Percentiles rank a stretch among this genome's conserved stretches.
These are phyloP conservation scores for Tricharina praecox DNA, from an alignment of 495 filamentous ascomycete species.

Conservation along the genomic window DNA sequence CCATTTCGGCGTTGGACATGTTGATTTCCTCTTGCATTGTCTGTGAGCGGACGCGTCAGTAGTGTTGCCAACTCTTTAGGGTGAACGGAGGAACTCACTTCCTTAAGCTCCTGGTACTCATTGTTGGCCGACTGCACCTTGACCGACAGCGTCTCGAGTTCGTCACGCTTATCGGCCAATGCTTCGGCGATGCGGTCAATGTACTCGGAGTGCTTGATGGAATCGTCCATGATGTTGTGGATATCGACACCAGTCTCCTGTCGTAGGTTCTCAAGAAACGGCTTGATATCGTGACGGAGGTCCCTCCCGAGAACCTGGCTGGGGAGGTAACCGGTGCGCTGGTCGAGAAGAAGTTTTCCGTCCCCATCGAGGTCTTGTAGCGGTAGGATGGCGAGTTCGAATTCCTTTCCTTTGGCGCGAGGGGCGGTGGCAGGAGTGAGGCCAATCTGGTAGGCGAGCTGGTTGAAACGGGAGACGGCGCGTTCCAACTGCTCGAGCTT, in stretches of 20 bases:
- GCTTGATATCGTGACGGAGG: constrained; percentile 62
- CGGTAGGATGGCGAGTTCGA: constrained; percentile 61
- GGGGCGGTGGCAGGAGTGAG: constrained; percentile 67
- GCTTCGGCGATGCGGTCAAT: constrained; percentile 85
- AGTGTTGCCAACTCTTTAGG: neutral
- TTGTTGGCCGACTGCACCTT: constrained; percentile 68
- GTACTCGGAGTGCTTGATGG: constrained; percentile 78
- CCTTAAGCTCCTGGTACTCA: constrained; percentile 85
- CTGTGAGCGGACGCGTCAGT: neutral
- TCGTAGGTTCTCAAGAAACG: constrained; percentile 54
- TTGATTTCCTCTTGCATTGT: constrained; percentile 6
- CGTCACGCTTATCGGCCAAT: constrained; percentile 79
- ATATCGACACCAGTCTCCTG: constrained; percentile 81
- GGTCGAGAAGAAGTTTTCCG: constrained; percentile 49
- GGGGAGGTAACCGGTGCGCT: constrained; percentile 72
- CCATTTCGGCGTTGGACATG: constrained; percentile 4
- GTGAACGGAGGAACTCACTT: constrained; percentile 30
- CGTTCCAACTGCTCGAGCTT: constrained; percentile 81
- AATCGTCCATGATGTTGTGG: constrained; percentile 61
- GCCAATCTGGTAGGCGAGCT: constrained; percentile 78
- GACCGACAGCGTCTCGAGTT: constrained; percentile 84
- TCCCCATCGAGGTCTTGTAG: constrained; percentile 36
- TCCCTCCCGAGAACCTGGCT: constrained; percentile 74
- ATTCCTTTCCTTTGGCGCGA: constrained; percentile 70
- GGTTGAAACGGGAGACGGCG: constrained; percentile 76